Evolutionary conservation across 2,329 filamentous ascomycete species (phyloP).

Genomic region (Berkeleyomyces rouxiae): DNA sequence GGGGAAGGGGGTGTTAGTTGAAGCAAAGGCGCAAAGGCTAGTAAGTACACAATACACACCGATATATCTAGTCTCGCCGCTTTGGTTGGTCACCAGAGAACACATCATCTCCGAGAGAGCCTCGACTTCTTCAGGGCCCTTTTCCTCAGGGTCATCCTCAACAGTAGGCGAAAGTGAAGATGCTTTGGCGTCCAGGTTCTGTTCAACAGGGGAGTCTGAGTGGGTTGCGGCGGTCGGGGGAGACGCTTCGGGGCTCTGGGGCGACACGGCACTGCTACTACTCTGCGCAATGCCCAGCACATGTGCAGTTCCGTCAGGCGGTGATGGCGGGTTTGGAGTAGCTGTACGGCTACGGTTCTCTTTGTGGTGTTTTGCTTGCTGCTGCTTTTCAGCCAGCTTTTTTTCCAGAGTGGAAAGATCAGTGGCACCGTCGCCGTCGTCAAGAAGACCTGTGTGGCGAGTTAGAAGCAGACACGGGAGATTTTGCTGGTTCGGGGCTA

Average conservation of each 20-base stretch:
- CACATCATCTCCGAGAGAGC: slow-evolving; percentile 97
- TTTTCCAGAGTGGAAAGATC: slow-evolving; percentile 81
- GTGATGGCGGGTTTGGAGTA: slow-evolving; percentile 34
- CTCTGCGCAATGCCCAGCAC: slow-evolving; percentile 18
- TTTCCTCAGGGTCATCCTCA: slow-evolving; percentile 30
- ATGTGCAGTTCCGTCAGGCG: slow-evolving; percentile 28
- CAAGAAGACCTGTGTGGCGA: slow-evolving; percentile 44
- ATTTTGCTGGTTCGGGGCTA: neutral
- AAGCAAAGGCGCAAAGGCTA: neutral
- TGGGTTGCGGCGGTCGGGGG: neutral
- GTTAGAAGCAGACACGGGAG: neutral
- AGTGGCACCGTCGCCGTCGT: slow-evolving; percentile 67
- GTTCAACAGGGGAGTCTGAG: neutral
- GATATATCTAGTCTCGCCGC: slow-evolving; percentile 88
- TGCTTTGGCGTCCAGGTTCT: slow-evolving; percentile 15
- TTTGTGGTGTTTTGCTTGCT: slow-evolving; percentile 25
- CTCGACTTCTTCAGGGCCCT: slow-evolving; percentile 53
- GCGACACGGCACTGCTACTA: slow-evolving; percentile 29
- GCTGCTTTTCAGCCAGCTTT: slow-evolving; percentile 43
- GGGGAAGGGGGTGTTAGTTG: slow-evolving; percentile 5
- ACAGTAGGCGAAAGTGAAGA: slow-evolving; percentile 15
- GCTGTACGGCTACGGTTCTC: slow-evolving; percentile 28
- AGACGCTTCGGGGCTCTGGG: slow-evolving; percentile 38
- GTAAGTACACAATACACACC: slow-evolving; percentile 35
- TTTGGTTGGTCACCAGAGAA: slow-evolving; percentile 86